Percentiles rank a stretch among this genome's conserved stretches.
These are phyloP conservation scores for Pharus latifolius DNA, from an alignment of 176 grass and related monocot genomes.

Conservation along the genomic window DNA sequence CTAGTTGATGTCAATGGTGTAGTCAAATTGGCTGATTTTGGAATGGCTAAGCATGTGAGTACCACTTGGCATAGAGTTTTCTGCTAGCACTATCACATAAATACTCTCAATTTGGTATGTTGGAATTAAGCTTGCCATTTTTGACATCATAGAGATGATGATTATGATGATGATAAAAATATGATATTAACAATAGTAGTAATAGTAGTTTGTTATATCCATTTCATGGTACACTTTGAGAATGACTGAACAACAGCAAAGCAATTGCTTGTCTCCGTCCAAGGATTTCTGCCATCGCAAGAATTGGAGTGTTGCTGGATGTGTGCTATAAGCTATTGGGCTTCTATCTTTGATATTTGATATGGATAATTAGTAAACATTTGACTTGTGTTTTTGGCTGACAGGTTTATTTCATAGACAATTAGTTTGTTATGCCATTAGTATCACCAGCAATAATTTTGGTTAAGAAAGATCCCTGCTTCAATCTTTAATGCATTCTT, in stretches of 20 bases:
- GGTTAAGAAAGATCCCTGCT: not conserved
- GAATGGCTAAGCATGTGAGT: constrained; percentile 99
- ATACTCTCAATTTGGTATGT: not conserved
- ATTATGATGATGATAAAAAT: not conserved
- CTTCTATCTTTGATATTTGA: not conserved
- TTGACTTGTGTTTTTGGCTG: not conserved
- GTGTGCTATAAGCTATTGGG: not conserved
- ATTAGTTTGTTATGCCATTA: not conserved
- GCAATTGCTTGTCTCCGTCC: not conserved
- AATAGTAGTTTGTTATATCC: constrained; percentile 2
- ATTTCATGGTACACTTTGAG: not conserved
- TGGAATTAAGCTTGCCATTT: not conserved
- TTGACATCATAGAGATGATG: not conserved
- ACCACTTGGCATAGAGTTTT: not conserved
- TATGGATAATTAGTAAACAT: not conserved
- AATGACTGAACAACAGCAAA: not conserved
- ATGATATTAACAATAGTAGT: not conserved
- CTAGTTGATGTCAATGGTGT: constrained; percentile 93
- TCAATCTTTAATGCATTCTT: not conserved
- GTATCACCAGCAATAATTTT: not conserved
- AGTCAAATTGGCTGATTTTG: constrained; percentile 96
- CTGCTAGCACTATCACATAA: not conserved
- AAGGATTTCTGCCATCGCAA: not conserved
- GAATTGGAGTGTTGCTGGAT: not conserved
- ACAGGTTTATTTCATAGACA: not conserved